Conservation (phyloP, 345 rosid genomes). For the Erysimum cheiranthoides region DNA sequence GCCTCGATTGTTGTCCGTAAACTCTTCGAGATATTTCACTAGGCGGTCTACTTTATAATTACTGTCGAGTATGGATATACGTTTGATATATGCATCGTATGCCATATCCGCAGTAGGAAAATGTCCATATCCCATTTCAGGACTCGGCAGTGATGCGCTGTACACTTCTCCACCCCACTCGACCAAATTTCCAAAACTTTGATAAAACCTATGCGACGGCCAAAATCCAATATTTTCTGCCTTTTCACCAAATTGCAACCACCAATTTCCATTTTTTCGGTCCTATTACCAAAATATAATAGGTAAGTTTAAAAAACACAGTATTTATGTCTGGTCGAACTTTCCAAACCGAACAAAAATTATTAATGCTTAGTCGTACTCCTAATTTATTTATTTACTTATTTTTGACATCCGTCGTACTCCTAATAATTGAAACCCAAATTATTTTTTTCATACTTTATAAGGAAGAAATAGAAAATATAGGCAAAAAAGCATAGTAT, state of each 20-base stretch:
- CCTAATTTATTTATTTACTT: too few species aligned
- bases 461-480: too few species aligned
- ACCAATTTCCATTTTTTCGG: constrained; percentile 30
- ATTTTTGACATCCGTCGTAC: too few species aligned
- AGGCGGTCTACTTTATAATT: background rate
- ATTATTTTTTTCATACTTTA: too few species aligned
- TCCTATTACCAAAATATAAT: constrained; percentile 11
- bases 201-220: constrained; percentile 3
- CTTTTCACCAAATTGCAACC: background rate
- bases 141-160: constrained; percentile 17
- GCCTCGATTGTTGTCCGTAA: background rate
- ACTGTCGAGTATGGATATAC: constrained; percentile 16
- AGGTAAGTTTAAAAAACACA: background rate
- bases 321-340: too few species aligned
- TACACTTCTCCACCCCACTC: constrained; percentile 42
- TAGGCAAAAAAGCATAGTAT: too few species aligned
- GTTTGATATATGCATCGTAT: constrained; percentile 14
- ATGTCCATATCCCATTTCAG: constrained; percentile 30
- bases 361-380: background rate
- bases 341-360: too few species aligned
- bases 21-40: background rate
- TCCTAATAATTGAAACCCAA: too few species aligned
- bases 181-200: background rate
- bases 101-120: rapidly evolving
- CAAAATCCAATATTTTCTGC: constrained; percentile 13